These are phyloP conservation scores for Phaeoacremonium minimum DNA, from an alignment of 2,329 filamentous ascomycete species.

Conservation along the genomic window DNA sequence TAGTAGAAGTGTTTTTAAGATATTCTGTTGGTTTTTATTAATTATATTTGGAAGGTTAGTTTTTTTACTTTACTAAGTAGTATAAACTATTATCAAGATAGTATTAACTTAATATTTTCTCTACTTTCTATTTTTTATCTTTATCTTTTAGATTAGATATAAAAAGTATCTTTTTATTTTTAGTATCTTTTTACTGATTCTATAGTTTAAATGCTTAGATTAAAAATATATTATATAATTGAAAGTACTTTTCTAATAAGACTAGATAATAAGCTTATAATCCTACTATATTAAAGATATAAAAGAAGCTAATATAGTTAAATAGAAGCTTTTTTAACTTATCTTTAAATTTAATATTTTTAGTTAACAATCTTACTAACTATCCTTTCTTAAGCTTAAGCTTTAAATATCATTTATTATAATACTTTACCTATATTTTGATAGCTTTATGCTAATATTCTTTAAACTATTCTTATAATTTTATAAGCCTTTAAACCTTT, in stretches of 20 bases:
- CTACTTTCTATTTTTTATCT: background rate
- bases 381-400: conserved; percentile 4
- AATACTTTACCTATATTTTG: background rate
- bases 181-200: background rate
- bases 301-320: background rate
- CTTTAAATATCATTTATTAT: background rate
- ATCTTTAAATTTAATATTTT: conserved; percentile 1
- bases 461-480: background rate
- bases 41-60: background rate
- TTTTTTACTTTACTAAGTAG: conserved; percentile 1
- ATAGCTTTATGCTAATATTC: background rate
- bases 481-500: background rate
- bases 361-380: conserved; percentile 7
- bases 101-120: background rate
- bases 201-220: background rate
- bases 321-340: conserved; percentile 4
- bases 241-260: background rate
- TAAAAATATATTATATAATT: background rate
- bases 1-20: background rate
- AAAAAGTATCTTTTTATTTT: background rate
- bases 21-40: background rate
- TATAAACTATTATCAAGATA: background rate
- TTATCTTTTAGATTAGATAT: background rate
- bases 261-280: background rate
- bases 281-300: background rate